These are phyloP conservation scores for Aureobasidium zeae DNA, from an alignment of 2,329 filamentous ascomycete species.

Conservation along the genomic window DNA sequence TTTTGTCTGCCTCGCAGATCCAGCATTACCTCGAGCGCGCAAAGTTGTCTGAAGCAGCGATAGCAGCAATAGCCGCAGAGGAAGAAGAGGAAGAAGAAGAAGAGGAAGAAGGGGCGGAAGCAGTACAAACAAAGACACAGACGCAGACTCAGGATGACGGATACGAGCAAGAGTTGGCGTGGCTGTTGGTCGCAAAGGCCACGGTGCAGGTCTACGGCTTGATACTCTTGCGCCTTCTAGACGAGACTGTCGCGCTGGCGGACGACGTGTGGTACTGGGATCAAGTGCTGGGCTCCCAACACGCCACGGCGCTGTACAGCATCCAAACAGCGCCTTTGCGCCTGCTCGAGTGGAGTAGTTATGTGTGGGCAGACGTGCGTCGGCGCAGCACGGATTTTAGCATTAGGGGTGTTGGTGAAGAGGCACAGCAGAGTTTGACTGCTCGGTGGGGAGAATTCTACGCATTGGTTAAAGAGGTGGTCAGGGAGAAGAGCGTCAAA, in stretches of 20 bases:
- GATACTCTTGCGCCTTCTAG: conserved; percentile 65
- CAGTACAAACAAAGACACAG: conserved; percentile 7
- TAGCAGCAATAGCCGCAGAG: conserved; percentile 5
- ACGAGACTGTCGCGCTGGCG: conserved; percentile 72
- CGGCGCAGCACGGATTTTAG: conserved; percentile 26
- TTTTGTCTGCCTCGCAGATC: conserved; percentile 13
- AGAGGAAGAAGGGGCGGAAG: conserved; percentile 1
- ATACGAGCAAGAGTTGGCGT: conserved; percentile 74
- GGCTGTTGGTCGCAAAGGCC: conserved; percentile 84
- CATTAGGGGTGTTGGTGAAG: conserved; percentile 22
- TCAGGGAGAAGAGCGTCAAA: conserved; percentile 60
- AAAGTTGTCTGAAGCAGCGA: neutral
- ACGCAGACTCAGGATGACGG: conserved; percentile 23
- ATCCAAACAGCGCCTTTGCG: conserved; percentile 74
- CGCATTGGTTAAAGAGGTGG: conserved; percentile 63
- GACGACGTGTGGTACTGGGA: conserved; percentile 97
- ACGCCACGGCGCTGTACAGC: conserved; percentile 72
- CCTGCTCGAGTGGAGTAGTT: conserved; percentile 61
- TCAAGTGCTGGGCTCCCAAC: conserved; percentile 68
- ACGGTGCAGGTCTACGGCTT: conserved; percentile 83
- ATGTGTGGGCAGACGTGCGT: conserved; percentile 57
- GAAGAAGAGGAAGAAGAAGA: too few relatives aligned
- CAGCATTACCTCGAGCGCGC: conserved; percentile 15
- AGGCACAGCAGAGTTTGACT: conserved; percentile 25
- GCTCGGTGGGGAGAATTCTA: conserved; percentile 53